A percentile compares a stretch with the other conserved stretches of the same genome.
Conservation (phyloP, 306 rosid species). For the Crataegus laevigata region DNA sequence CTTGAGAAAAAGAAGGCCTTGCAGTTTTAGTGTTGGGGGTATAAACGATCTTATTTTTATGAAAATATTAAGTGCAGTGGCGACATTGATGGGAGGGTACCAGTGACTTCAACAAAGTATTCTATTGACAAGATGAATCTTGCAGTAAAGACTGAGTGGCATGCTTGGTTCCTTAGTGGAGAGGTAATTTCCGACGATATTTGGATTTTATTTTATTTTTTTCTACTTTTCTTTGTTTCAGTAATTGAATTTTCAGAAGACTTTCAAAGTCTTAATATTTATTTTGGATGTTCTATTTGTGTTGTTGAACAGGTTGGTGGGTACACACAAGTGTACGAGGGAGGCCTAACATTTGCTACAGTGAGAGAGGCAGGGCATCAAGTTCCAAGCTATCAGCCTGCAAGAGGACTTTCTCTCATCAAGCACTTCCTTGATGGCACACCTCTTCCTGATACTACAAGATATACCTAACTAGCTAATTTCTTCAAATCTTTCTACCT, state of each 20-base stretch:
- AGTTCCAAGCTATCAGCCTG: conserved; percentile 80
- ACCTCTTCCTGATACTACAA: conserved; percentile 36
- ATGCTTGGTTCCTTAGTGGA: conserved; percentile 54
- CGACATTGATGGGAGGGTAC: conserved; percentile 79
- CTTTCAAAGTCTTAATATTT: neutral
- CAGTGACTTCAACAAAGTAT: conserved; percentile 83
- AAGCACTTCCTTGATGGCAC: conserved; percentile 59
- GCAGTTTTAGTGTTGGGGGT: neutral
- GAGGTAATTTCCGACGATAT: conserved; percentile 34
- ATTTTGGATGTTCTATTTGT: neutral
- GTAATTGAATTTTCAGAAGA: neutral
- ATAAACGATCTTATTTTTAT: neutral
- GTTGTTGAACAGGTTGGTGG: conserved; percentile 60
- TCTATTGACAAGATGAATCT: conserved; percentile 58
- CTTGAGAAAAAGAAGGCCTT: neutral
- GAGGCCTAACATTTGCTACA: conserved; percentile 60
- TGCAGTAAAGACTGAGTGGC: conserved; percentile 49
- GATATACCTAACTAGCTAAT: neutral
- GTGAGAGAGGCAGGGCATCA: conserved; percentile 84
- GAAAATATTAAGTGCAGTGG: conserved; percentile 43
- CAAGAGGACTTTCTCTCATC: conserved; percentile 57
- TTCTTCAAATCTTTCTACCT: neutral
- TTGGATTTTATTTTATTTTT: neutral
- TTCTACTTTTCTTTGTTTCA: neutral
- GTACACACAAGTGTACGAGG: conserved; percentile 47